Evolutionary conservation across 495 filamentous ascomycete species (phyloP).

Genomic region (Xylaria intraflava): DNA sequence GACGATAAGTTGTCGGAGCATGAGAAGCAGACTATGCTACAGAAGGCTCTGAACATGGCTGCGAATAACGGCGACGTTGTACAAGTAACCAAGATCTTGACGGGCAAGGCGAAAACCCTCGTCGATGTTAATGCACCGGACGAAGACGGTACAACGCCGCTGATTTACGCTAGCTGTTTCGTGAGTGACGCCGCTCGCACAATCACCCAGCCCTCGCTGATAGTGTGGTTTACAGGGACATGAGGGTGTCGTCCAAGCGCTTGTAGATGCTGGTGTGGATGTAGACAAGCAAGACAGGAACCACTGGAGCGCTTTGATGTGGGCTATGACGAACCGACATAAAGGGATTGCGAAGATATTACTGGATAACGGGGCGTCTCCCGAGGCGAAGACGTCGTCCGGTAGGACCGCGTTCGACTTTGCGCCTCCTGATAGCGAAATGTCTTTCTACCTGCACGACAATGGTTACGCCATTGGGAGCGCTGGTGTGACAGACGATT

Average conservation of each 20-base stretch:
- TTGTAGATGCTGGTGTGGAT: conserved; percentile 81
- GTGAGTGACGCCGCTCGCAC: conserved; percentile 48
- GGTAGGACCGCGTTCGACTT: conserved; percentile 97
- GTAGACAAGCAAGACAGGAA: conserved; percentile 93
- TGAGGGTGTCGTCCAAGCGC: conserved; percentile 75
- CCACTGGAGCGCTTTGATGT: conserved; percentile 97
- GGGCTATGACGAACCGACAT: conserved; percentile 98
- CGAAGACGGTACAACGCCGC: conserved; percentile 86
- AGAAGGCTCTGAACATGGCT: conserved; percentile 88
- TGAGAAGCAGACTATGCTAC: conserved; percentile 74
- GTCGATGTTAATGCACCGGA: conserved; percentile 88
- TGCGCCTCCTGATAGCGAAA: conserved; percentile 87
- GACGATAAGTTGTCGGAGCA: conserved; percentile 66
- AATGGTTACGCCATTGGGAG: conserved; percentile 88
- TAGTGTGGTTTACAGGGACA: conserved; percentile 57
- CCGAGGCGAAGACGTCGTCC: conserved; percentile 87
- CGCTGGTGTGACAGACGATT: conserved; percentile 85
- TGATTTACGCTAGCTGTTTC: conserved; percentile 99
- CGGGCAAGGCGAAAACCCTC: conserved; percentile 65
- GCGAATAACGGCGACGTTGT: conserved; percentile 93
- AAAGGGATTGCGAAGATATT: conserved; percentile 89
- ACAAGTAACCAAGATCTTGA: conserved; percentile 67
- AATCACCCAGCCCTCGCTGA: conserved; percentile 1
- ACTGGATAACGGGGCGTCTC: conserved; percentile 88
- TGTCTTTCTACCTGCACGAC: conserved; percentile 88